Evolutionary conservation across 2,329 filamentous ascomycete genomes (phyloP), one percentile per base, ranked within the genome.

Genomic region (Talaromyces sp.): DNA sequence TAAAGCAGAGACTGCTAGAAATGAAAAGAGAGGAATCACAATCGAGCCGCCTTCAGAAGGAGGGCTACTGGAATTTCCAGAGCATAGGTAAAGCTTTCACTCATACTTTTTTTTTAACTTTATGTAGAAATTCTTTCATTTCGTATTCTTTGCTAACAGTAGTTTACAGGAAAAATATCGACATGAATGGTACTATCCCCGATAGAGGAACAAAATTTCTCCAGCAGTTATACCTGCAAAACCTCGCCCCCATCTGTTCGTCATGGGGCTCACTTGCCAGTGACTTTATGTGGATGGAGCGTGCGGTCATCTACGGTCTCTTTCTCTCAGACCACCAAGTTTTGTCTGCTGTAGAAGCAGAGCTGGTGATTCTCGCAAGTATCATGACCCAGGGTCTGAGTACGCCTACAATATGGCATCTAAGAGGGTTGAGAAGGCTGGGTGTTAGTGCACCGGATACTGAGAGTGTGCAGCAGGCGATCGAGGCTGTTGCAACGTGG

Each of bases 271-370:
- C 67, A 5, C 67, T 72, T 63, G 66, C 65, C 5, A 52, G 57
- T 23, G 73, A 78, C 34, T 92, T 96, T 72, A 81, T 85, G 9
- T 87, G 86, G 69, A 84, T 96, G 76, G 90, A 92, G 74, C 81
- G 91, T 57, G 89, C 89, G 18, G 85, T 89, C 14, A 87, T 85
- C 2, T 96, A 96, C 78, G 79, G 79, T 12, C 67, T 84, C 70
- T 81, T 84, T 57, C 69, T 81, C 54, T 75, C 75, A 14, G 79
- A 81, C 66, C 73, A 78, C 16, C 69, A 72, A 52, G 68, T 77
- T 8, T 63, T 80, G 58, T 70, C 76, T 56, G 70, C 75, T 56
- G 61, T 81, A 2, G 79, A 81, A 67, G 79, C 79, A 8, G 72
- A 81, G 65, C 63, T 80, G 30, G 75, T 81, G 28, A 76, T 78